Evolutionary conservation across 2,329 filamentous ascomycete genomes (phyloP).

Genomic region (Cladosporium cucumerinum): DNA sequence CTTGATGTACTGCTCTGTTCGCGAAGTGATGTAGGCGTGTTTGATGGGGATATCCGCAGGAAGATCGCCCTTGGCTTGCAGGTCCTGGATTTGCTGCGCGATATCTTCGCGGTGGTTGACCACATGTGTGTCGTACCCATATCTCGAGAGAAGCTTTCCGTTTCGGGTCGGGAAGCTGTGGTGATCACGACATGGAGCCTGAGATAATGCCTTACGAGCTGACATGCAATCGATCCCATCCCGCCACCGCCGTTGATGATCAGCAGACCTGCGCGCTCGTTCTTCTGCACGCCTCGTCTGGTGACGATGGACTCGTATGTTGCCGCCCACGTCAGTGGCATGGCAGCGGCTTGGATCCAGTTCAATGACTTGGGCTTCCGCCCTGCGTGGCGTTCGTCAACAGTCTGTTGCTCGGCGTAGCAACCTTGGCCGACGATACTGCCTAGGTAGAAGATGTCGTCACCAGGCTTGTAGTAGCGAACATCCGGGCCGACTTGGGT

Average conservation of each 20-base stretch:
- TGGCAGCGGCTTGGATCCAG: constrained; percentile 42
- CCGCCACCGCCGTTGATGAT: constrained; percentile 46
- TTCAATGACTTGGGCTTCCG: constrained; percentile 41
- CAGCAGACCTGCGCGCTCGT: constrained; percentile 33
- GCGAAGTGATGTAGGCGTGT: constrained; percentile 44
- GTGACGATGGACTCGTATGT: constrained; percentile 46
- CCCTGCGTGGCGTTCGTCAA: constrained; percentile 41
- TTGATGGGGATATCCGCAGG: constrained; percentile 38
- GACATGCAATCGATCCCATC: constrained; percentile 44
- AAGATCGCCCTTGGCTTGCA: constrained; percentile 23
- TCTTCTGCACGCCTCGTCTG: constrained; percentile 39
- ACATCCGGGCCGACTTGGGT: constrained; percentile 30
- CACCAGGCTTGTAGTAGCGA: constrained; percentile 40
- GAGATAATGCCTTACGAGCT: constrained; percentile 43
- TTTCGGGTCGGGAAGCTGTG: constrained; percentile 44
- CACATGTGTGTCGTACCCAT: constrained; percentile 47
- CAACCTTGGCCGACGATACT: constrained; percentile 41
- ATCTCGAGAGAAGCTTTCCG: constrained; percentile 36
- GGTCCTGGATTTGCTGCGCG: constrained; percentile 36
- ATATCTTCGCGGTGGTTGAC: constrained; percentile 44
- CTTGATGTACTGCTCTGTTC: constrained; percentile 42
- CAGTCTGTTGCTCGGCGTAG: constrained; percentile 43
- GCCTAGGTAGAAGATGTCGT: constrained; percentile 45
- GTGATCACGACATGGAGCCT: constrained; percentile 44
- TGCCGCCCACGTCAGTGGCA: constrained; percentile 45